These are phyloP conservation scores for Priceomyces medius DNA, from an alignment of 805 yeast genomes.

Conservation along the genomic window DNA sequence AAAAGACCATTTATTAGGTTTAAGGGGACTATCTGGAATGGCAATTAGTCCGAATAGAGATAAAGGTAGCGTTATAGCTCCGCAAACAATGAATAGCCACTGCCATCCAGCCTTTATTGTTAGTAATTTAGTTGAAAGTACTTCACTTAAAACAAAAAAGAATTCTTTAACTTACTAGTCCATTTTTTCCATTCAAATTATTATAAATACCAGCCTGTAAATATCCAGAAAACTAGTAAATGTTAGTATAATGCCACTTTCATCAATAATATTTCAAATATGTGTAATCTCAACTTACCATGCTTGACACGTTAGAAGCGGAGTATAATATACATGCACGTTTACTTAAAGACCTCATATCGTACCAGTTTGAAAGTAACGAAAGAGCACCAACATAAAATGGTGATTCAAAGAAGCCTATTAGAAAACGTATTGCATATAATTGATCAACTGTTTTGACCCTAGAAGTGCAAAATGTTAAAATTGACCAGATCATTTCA, in stretches of 20 bases:
- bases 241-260: too few species aligned
- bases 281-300: constrained; percentile 2
- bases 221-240: constrained; percentile 7
- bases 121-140: constrained; percentile 1
- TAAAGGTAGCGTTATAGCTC: constrained; percentile 52
- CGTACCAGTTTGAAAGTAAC: constrained; percentile 7
- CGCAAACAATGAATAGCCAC: constrained; percentile 61
- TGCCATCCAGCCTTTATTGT: constrained; percentile 48
- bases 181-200: constrained; percentile 41
- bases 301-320: constrained; percentile 7
- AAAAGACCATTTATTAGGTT: constrained; percentile 15
- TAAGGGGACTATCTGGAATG: constrained; percentile 54
- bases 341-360: constrained; percentile 4
- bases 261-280: background rate
- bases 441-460: constrained; percentile 2
- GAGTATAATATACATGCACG: constrained; percentile 7
- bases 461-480: constrained; percentile 34
- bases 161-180: constrained; percentile 21
- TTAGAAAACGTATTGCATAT: constrained; percentile 8
- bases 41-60: constrained; percentile 50
- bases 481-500: constrained; percentile 51
- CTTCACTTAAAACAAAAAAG: too few species aligned
- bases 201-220: constrained; percentile 50
- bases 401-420: constrained; percentile 11
- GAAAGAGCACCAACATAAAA: constrained; percentile 8